Evolutionary conservation across 2,329 filamentous ascomycete species (phyloP).

Genomic region (Fusarium robinianum): DNA sequence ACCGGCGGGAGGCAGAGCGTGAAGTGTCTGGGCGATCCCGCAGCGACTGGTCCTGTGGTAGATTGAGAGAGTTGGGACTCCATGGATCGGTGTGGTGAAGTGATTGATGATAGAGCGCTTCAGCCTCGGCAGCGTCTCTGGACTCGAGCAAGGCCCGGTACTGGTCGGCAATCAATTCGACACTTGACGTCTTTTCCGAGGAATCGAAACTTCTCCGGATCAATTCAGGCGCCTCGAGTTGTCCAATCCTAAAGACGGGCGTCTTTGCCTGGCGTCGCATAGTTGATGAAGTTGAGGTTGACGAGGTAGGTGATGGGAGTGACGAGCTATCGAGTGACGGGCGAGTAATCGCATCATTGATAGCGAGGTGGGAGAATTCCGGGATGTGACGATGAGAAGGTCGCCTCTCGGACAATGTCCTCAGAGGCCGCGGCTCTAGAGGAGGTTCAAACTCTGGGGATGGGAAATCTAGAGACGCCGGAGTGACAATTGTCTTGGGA

Average conservation of each 20-base stretch:
- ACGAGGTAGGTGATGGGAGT: conserved; percentile 44
- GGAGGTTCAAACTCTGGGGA: conserved; percentile 15
- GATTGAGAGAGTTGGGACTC: conserved; percentile 20
- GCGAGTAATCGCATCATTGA: conserved; percentile 25
- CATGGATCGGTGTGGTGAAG: conserved; percentile 9
- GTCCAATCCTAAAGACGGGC: conserved; percentile 54
- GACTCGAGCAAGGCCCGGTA: conserved; percentile 53
- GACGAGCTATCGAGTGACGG: conserved; percentile 36
- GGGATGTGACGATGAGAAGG: conserved; percentile 30
- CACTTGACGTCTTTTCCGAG: conserved; percentile 46
- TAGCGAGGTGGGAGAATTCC: conserved; percentile 34
- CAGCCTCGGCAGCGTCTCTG: conserved; percentile 41
- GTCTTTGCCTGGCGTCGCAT: conserved; percentile 56
- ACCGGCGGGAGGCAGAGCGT: conserved; percentile 23
- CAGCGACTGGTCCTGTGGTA: conserved; percentile 17
- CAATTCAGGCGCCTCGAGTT: conserved; percentile 47
- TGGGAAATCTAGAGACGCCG: conserved; percentile 18
- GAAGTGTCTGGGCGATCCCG: conserved; percentile 16
- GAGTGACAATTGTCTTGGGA: conserved; percentile 28
- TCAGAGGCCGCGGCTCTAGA: conserved; percentile 20
- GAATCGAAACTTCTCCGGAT: conserved; percentile 27
- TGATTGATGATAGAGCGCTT: conserved; percentile 37
- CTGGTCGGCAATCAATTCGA: conserved; percentile 56
- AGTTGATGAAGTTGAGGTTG: conserved; percentile 36
- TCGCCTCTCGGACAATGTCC: conserved; percentile 18